Conservation (phyloP, 2,329 filamentous ascomycete genomes). For the Microsporum audouinii region DNA sequence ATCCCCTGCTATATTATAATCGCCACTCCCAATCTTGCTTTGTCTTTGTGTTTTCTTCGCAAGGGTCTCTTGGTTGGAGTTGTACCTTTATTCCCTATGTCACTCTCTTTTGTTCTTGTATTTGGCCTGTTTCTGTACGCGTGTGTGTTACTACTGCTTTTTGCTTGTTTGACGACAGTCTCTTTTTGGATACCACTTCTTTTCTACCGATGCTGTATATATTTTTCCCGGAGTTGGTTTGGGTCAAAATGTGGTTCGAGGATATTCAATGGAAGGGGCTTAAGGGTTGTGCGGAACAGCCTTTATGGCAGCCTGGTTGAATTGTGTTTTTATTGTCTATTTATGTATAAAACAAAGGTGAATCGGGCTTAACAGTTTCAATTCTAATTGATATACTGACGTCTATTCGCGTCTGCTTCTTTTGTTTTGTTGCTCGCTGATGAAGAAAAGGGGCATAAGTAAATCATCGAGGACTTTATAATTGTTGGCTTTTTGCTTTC, state of each 20-base stretch:
- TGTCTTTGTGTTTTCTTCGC: slow-evolving; percentile 19
- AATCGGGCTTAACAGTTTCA: not conserved
- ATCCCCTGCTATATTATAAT: not conserved
- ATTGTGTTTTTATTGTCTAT: not conserved
- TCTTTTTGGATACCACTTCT: slow-evolving; percentile 2
- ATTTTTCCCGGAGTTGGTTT: not conserved
- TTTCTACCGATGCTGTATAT: slow-evolving; percentile 5
- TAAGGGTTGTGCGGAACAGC: not conserved
- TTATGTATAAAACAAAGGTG: not conserved
- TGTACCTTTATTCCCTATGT: slow-evolving; percentile 5
- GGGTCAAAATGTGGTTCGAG: not conserved
- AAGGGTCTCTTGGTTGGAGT: not conserved
- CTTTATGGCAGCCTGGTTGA: slow-evolving; percentile 1
- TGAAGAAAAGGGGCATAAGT: not conserved
- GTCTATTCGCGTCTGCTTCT: not conserved
- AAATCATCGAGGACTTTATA: not conserved
- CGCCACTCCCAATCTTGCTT: slow-evolving; percentile 29
- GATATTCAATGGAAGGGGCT: not conserved
- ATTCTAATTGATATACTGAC: not conserved
- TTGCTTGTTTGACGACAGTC: not conserved
- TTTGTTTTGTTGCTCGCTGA: not conserved
- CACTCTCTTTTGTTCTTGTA: slow-evolving; percentile 3
- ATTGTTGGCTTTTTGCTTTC: not conserved
- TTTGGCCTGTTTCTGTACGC: not conserved
- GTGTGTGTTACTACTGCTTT: not conserved